Evolutionary conservation across 495 filamentous ascomycete species (phyloP).

Genomic region (Penicillium pulvis): DNA sequence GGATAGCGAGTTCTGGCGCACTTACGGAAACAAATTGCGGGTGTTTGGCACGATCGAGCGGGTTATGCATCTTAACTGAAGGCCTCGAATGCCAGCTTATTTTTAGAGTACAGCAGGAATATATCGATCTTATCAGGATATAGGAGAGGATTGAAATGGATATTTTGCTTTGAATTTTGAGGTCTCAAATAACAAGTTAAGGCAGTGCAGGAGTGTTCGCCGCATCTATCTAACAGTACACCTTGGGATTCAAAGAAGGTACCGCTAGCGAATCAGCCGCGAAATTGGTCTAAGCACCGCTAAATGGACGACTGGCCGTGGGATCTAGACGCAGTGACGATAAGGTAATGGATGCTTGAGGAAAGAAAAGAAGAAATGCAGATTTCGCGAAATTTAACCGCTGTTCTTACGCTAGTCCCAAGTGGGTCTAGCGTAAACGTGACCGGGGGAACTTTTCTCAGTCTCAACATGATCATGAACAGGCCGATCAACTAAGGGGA

Average conservation of each 20-base stretch:
- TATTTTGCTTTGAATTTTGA: not conserved
- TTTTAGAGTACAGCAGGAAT: not conserved
- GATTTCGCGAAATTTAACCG: conserved; percentile 24
- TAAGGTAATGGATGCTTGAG: conserved; percentile 61
- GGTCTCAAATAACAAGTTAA: not conserved
- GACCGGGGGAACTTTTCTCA: conserved; percentile 49
- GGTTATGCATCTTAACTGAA: not conserved
- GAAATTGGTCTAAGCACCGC: conserved; percentile 58
- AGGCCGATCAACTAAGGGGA: conserved; percentile 4
- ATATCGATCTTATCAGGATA: not conserved
- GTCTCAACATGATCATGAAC: conserved; percentile 13
- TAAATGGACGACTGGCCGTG: conserved; percentile 66
- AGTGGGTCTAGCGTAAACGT: conserved; percentile 35
- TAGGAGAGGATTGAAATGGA: not conserved
- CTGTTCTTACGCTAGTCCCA: conserved; percentile 14
- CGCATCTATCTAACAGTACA: conserved; percentile 72
- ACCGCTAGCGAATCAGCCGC: conserved; percentile 76
- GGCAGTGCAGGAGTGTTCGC: conserved; percentile 48
- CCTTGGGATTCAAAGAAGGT: conserved; percentile 60
- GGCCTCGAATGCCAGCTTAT: not conserved
- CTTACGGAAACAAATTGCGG: conserved; percentile 64
- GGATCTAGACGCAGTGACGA: conserved; percentile 57
- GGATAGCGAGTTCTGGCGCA: conserved; percentile 58
- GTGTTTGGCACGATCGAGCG: conserved; percentile 65
- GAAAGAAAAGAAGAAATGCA: conserved; percentile 32